Evolutionary conservation across 192 early-diverging fungal genomes (phyloP).

Genomic region (Radiomyces spectabilis): DNA sequence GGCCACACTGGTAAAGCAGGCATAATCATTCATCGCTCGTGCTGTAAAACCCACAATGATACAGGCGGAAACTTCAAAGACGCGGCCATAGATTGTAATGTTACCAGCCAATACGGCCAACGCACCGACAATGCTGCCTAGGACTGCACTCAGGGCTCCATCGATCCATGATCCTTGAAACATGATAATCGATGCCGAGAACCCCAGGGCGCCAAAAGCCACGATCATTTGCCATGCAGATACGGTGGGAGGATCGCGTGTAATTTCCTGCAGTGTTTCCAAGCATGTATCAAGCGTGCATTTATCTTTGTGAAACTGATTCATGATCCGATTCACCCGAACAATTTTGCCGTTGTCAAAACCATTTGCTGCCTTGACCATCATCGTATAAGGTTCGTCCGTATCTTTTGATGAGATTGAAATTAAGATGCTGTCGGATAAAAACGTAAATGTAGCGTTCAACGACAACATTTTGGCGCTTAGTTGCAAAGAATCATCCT

Average conservation of each 20-base stretch:
- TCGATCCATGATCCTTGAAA: constrained; percentile 51
- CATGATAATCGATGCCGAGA: constrained; percentile 22
- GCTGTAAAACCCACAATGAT: constrained; percentile 14
- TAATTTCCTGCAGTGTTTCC: background rate
- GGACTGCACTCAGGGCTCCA: constrained; percentile 36
- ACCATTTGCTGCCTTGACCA: constrained; percentile 48
- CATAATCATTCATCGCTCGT: constrained; percentile 2
- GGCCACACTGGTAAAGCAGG: constrained; percentile 16
- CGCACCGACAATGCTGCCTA: constrained; percentile 50
- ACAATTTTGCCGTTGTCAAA: constrained; percentile 66
- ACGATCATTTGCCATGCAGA: background rate
- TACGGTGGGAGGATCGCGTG: background rate
- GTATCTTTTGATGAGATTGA: no score
- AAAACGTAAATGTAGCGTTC: constrained; percentile 56
- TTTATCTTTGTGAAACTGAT: background rate
- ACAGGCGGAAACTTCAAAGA: constrained; percentile 44
- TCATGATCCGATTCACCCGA: constrained; percentile 42
- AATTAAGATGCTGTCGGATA: constrained; percentile 62
- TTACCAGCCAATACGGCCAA: constrained; percentile 51
- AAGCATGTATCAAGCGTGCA: background rate
- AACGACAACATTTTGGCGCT: constrained; percentile 43
- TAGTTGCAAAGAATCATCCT: constrained; percentile 38
- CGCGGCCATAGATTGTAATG: constrained; percentile 48
- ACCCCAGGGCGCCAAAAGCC: background rate
- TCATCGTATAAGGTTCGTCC: constrained; percentile 51